Percentiles rank a stretch among this genome's conserved stretches.
phyloP scores from a whole-genome alignment of 225 moss, liverwort and hornwort genomes.

The Bryoerythrophyllum caledonicum region DNA sequence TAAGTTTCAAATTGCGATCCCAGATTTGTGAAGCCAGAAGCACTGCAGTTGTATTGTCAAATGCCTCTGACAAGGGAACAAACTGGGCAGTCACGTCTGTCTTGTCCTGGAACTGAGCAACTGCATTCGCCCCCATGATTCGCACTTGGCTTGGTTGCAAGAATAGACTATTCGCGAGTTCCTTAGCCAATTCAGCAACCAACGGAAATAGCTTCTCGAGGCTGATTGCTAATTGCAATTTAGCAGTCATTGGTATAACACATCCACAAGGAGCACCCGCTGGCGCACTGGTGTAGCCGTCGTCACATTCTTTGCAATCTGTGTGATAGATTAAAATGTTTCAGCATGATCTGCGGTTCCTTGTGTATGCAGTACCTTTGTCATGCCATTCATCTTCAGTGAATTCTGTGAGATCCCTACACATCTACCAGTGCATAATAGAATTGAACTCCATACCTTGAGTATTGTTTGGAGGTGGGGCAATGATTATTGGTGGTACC shows the following conservation, averaged over 20 bases:
- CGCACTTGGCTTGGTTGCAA: constrained; percentile 72
- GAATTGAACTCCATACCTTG: constrained; percentile 33
- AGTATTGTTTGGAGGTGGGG: constrained; percentile 59
- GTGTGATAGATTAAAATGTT: constrained; percentile 17
- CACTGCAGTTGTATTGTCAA: constrained; percentile 70
- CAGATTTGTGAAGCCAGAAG: constrained; percentile 80
- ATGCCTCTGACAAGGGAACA: constrained; percentile 68
- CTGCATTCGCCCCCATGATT: constrained; percentile 66
- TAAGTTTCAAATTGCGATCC: constrained; percentile 59
- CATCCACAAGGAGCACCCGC: constrained; percentile 65
- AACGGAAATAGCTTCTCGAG: constrained; percentile 63
- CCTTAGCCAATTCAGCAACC: constrained; percentile 61
- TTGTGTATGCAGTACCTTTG: constrained; percentile 9
- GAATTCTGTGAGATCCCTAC: not conserved
- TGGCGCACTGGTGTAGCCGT: constrained; percentile 54
- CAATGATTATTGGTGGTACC: constrained; percentile 42
- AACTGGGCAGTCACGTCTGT: constrained; percentile 66
- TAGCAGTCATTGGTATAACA: constrained; percentile 61
- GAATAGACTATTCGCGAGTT: constrained; percentile 61
- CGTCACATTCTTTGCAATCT: constrained; percentile 62
- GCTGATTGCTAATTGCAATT: constrained; percentile 56
- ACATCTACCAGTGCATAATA: not conserved
- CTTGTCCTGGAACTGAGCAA: constrained; percentile 52
- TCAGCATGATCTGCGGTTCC: not conserved
- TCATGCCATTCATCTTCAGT: not conserved